These are phyloP conservation scores for Crithidia acanthocephali DNA, from an alignment of 208 protist species.

Conservation along the genomic window DNA sequence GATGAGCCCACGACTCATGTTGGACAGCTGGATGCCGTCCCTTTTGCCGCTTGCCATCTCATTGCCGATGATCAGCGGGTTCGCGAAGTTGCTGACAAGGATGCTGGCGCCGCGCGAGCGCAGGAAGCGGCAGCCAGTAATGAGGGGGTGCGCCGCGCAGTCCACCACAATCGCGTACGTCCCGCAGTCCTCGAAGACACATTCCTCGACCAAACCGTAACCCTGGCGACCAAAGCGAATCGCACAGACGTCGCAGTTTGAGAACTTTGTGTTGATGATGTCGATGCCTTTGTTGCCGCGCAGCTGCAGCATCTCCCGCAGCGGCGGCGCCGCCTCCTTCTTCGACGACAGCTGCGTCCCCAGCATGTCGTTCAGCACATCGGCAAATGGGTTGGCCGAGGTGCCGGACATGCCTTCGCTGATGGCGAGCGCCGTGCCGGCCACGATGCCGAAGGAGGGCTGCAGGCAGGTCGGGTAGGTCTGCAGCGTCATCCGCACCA, in stretches of 20 bases:
- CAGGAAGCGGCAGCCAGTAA: slow-evolving; percentile 81
- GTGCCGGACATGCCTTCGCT: slow-evolving; percentile 3
- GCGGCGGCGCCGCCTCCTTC: slow-evolving; percentile 9
- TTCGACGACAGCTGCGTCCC: slow-evolving; percentile 26
- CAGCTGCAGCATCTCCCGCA: slow-evolving; percentile 56
- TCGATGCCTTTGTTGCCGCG: slow-evolving; percentile 71
- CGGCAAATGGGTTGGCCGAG: slow-evolving; percentile 35
- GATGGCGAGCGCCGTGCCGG: slow-evolving; percentile 11
- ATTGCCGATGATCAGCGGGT: slow-evolving; percentile 89
- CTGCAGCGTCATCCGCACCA: slow-evolving; percentile 34
- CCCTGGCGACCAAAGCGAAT: slow-evolving; percentile 76
- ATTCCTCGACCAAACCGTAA: slow-evolving; percentile 84
- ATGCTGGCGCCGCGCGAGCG: slow-evolving; percentile 66
- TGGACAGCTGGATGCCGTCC: slow-evolving; percentile 61
- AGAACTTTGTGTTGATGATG: slow-evolving; percentile 79
- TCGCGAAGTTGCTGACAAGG: slow-evolving; percentile 73
- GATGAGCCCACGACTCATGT: slow-evolving; percentile 69
- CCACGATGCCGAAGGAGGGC: slow-evolving; percentile 35
- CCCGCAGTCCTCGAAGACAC: slow-evolving; percentile 78
- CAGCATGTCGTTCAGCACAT: slow-evolving; percentile 40
- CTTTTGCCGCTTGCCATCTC: slow-evolving; percentile 60
- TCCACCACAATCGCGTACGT: slow-evolving; percentile 75
- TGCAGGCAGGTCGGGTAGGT: slow-evolving; percentile 55
- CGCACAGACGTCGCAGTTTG: slow-evolving; percentile 69
- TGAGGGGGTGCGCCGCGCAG: slow-evolving; percentile 75